Base-by-base conservation (phyloP, 2,329 filamentous ascomycete species). In the Claviceps sp. region DNA sequence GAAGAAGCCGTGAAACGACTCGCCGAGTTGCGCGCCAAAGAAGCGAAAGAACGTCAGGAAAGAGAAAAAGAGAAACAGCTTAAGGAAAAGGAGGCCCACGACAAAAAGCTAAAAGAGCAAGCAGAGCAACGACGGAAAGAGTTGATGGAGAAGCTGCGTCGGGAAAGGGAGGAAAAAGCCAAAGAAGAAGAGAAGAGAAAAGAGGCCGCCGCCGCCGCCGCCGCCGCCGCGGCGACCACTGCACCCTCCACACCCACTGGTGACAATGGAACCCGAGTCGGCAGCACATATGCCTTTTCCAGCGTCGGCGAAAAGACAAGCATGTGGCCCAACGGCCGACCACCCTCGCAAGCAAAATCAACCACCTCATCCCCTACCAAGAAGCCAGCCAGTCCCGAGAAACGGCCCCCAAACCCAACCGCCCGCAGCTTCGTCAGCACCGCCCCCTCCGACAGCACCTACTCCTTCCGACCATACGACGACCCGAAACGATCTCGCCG, bases 381-480 rank as follows among this genome's bases (percentile, higher is more conserved):
- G 52, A 59, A 45, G 7, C 50, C 54, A 1, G 61, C 56, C 57
- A 68, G 44, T 63, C 70, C 46, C 64, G 57, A 56, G 45, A 69
- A 71, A 55, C 69, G 68, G 23, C 71, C 71, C 43, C 71, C 72
- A 40, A 60, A 67, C 39, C 69, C 75, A 42, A 74, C 77, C 34
- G 78, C 81, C 38, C 77, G 72, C 57, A 80, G 80, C 3, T 77
- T 78, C 52, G 68, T 76, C 56, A 78, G 74, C 56, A 39, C 53
- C 4, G 79, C 78, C 20, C 79, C 85, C 48, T 79, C 85, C 48
- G 81, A 85, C 49, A 79, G 84, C 56, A 72, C 75, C 3, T 82
- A 85, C 64, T 89, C 86, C 1, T 90, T 80, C 66, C 81, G 86
- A 48, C 85, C 87, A 1, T 90, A 90, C 65, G 86, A 91, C 62